Percentiles rank a stretch among this genome's conserved stretches.
Conservation (phyloP, 805 yeast genomes). For the Candida broadrunensis region DNA sequence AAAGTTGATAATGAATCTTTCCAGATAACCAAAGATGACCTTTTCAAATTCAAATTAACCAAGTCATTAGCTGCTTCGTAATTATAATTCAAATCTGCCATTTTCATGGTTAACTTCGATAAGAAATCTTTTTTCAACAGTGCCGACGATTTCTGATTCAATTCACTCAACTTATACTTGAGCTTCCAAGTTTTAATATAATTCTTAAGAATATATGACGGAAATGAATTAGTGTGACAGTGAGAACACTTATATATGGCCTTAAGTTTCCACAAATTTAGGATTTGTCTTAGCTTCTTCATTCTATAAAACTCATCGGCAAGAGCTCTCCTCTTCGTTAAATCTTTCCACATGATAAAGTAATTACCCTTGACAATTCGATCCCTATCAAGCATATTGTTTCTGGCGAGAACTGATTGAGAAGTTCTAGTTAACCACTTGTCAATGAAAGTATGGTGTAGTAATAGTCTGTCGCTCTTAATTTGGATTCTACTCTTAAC, state of each 20-base stretch:
- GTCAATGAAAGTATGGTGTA: constrained; percentile 8
- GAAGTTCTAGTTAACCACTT: constrained; percentile 13
- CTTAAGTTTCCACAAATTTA: constrained; percentile 14
- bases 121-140: too few species aligned
- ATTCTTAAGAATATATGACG: neutral
- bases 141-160: neutral
- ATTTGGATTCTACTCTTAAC: constrained; percentile 2
- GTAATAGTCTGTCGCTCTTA: constrained; percentile 5
- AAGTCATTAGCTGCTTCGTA: too few species aligned
- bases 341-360: constrained; percentile 12
- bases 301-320: constrained; percentile 10
- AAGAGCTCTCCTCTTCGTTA: constrained; percentile 2
- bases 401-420: constrained; percentile 6
- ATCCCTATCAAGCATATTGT: constrained; percentile 5
- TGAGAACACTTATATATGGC: neutral
- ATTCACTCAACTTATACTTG: neutral
- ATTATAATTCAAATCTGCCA: constrained; percentile 1
- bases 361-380: constrained; percentile 1
- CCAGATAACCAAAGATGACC: too few species aligned
- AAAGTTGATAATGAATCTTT: too few species aligned
- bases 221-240: neutral
- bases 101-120: neutral
- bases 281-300: constrained; percentile 3
- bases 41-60: too few species aligned
- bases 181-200: constrained; percentile 6